Percentiles rank a stretch among this genome's conserved stretches.
These are phyloP conservation scores for Plenodomus lindquistii DNA, from an alignment of 2,329 filamentous ascomycete genomes.

Conservation along the genomic window DNA sequence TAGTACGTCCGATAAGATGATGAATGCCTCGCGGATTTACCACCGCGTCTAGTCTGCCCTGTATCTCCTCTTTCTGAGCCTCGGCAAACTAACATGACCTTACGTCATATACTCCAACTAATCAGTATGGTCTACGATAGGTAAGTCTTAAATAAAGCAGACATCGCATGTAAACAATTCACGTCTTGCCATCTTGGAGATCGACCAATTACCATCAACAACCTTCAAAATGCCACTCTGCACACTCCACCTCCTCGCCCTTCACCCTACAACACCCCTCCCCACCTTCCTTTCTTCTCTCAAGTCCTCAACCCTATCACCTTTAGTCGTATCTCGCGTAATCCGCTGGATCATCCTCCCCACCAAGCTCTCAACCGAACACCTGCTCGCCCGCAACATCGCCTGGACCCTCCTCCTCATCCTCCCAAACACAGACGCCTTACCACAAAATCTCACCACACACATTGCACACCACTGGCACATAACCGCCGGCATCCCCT, in stretches of 20 bases:
- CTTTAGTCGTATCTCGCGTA: constrained; percentile 50
- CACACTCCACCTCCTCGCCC: constrained; percentile 52
- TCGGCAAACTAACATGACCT: constrained; percentile 18
- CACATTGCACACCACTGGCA: constrained; percentile 40
- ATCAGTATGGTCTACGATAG: too few relatives aligned
- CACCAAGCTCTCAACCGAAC: constrained; percentile 45
- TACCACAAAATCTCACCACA: constrained; percentile 29
- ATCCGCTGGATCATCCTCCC: constrained; percentile 57
- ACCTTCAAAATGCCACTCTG: constrained; percentile 52
- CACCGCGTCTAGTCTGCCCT: background rate
- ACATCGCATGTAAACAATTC: too few relatives aligned
- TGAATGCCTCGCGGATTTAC: too few relatives aligned
- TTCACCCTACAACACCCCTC: constrained; percentile 40
- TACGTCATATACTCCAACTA: constrained; percentile 24
- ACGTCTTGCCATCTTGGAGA: background rate
- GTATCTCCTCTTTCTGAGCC: constrained; percentile 18
- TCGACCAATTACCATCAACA: background rate
- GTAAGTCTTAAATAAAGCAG: too few relatives aligned
- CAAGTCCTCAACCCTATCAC: constrained; percentile 35
- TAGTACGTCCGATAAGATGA: too few relatives aligned
- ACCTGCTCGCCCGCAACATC: constrained; percentile 47
- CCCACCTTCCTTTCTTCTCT: constrained; percentile 49
- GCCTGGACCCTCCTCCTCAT: constrained; percentile 57
- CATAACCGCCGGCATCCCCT: constrained; percentile 51
- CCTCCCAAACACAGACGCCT: constrained; percentile 30